phyloP scores from a whole-genome alignment of 495 filamentous ascomycete species.

The Paragyromitra xinjiangensis region DNA sequence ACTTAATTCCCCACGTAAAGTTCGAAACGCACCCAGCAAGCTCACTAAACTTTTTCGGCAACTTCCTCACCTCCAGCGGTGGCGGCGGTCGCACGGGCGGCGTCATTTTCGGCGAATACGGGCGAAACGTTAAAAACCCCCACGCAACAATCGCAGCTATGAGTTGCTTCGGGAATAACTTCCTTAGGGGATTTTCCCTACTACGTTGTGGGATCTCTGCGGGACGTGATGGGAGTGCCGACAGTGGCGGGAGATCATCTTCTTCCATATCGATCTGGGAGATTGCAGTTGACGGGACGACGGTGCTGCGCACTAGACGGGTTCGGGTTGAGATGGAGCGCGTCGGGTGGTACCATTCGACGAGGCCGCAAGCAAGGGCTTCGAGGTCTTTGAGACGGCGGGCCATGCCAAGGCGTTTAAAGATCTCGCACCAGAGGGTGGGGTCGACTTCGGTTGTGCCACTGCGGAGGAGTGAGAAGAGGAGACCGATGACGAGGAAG shows the following conservation, averaged over 20 bases:
- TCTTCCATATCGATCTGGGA: background rate
- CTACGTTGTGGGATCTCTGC: conserved; percentile 12
- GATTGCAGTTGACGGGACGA: background rate
- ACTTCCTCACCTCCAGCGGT: background rate
- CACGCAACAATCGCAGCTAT: conserved; percentile 47
- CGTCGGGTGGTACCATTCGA: conserved; percentile 51
- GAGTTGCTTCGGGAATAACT: conserved; percentile 36
- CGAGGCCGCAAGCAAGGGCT: conserved; percentile 35
- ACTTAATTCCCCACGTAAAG: conserved; percentile 50
- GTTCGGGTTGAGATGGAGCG: conserved; percentile 33
- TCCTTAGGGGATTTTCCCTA: conserved; percentile 46
- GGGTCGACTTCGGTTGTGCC: conserved; percentile 40
- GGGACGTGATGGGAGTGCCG: background rate
- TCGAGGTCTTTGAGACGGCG: conserved; percentile 46
- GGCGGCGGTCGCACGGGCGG: conserved; percentile 28
- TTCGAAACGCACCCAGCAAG: conserved; percentile 12
- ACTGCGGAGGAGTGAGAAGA: conserved; percentile 49
- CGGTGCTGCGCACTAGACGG: conserved; percentile 19
- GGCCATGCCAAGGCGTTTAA: conserved; percentile 53
- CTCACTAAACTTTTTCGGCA: conserved; percentile 18
- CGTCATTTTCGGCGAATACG: conserved; percentile 15
- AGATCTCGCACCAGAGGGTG: conserved; percentile 48
- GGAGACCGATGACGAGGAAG: conserved; percentile 35
- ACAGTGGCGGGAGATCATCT: background rate
- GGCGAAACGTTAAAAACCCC: conserved; percentile 48